phyloP scores from a whole-genome alignment of 2,329 filamentous ascomycete species.

The Monilinia fructicola region DNA sequence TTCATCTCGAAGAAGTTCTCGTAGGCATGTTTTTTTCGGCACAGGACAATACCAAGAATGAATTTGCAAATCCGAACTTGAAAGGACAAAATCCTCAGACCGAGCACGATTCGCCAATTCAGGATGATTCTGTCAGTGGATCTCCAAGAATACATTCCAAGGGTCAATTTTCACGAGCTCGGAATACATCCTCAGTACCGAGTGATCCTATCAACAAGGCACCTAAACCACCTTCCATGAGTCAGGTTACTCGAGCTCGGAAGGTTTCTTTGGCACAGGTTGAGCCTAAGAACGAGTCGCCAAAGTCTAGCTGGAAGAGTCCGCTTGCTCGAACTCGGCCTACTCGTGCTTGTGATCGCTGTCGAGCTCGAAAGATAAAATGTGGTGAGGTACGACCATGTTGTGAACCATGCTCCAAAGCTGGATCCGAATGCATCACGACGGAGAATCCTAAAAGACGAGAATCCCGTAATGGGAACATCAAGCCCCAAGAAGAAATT shows the following conservation, averaged over 20 bases:
- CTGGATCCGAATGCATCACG: slow-evolving; percentile 4
- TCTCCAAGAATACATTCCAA: background rate
- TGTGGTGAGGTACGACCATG: slow-evolving; percentile 9
- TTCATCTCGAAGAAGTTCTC: slow-evolving; percentile 23
- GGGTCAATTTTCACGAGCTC: background rate
- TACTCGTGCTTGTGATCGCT: slow-evolving; percentile 4
- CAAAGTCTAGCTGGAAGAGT: background rate
- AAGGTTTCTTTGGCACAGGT: background rate
- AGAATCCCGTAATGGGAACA: background rate
- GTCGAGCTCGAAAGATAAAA: slow-evolving; percentile 5
- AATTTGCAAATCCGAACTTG: background rate
- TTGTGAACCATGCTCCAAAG: slow-evolving; percentile 10
- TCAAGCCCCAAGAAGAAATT: background rate
- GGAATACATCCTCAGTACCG: background rate
- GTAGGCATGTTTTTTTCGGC: background rate
- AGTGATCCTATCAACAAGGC: background rate
- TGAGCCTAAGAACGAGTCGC: background rate
- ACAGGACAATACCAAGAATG: background rate
- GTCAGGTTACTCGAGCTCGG: background rate
- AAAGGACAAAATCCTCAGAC: background rate
- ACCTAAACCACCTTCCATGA: background rate
- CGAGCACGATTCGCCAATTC: background rate
- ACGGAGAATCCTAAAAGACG: background rate
- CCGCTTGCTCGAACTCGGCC: background rate
- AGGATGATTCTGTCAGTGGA: background rate